Conservation (phyloP, 2,329 filamentous ascomycete species). For the Zymoseptoria brevis region DNA sequence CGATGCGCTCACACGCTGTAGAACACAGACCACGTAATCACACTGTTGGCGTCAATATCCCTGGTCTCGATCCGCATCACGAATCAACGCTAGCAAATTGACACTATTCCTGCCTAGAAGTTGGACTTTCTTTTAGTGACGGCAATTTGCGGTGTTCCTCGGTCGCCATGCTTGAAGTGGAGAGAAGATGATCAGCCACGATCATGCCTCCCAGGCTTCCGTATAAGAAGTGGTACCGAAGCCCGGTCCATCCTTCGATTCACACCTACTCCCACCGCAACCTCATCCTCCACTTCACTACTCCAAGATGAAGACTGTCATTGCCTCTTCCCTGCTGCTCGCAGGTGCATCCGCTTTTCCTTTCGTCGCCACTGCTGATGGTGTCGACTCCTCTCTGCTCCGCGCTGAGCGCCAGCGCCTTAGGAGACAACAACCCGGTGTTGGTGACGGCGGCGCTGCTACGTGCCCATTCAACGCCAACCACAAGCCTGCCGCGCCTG, state of each 20-base stretch:
- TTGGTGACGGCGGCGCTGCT: constrained; percentile 22
- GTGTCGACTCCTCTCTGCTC: constrained; percentile 31
- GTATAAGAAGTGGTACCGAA: background rate
- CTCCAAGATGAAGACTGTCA: constrained; percentile 20
- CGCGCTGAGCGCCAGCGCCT: constrained; percentile 13
- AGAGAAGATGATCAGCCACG: background rate
- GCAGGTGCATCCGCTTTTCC: constrained; percentile 31
- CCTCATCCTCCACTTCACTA: background rate
- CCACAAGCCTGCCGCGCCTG: constrained; percentile 31
- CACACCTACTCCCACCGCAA: background rate
- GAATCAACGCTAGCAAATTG: no score
- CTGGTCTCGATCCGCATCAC: no score
- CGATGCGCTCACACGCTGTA: no score
- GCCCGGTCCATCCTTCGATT: background rate
- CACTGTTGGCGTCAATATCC: no score
- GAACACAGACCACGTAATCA: no score
- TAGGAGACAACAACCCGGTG: constrained; percentile 27
- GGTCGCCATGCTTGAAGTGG: background rate
- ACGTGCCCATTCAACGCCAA: constrained; percentile 34
- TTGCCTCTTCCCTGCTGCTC: constrained; percentile 18
- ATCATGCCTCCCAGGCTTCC: background rate
- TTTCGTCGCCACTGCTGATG: constrained; percentile 31
- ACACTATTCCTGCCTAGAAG: background rate
- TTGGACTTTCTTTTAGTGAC: background rate
- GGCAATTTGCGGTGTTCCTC: background rate